Evolutionary conservation across 129 eudicot species (phyloP).

Genomic region (Flaveria brownii): DNA sequence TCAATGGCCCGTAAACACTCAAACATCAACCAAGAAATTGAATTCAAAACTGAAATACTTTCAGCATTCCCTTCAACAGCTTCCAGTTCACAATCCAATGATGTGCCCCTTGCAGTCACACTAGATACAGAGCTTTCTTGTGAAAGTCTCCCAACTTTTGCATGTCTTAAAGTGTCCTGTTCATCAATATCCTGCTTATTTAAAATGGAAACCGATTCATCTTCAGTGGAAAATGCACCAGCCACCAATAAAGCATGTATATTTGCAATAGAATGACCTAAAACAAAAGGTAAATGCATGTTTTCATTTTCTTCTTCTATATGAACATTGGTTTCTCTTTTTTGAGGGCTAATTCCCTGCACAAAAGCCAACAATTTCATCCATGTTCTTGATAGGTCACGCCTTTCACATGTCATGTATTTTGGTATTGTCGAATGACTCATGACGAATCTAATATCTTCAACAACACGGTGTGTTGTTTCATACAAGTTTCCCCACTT

Average conservation of each 20-base stretch:
- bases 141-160: constrained; percentile 92
- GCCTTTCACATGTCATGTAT: constrained; percentile 59
- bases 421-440: constrained; percentile 81
- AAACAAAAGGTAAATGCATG: constrained; percentile 75
- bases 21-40: constrained; percentile 63
- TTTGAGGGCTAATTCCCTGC: constrained; percentile 96
- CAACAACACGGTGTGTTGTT: constrained; percentile 81
- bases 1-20: constrained; percentile 87
- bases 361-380: constrained; percentile 78
- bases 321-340: constrained; percentile 84
- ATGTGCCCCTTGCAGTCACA: constrained; percentile 48
- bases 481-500: constrained; percentile 81
- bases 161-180: constrained; percentile 67
- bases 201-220: constrained; percentile 39
- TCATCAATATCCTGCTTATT: constrained; percentile 60
- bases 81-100: constrained; percentile 41
- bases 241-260: constrained; percentile 76
- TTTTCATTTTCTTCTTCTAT: constrained; percentile 86
- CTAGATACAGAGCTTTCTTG: constrained; percentile 80
- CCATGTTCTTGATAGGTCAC: constrained; percentile 72
- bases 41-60: constrained; percentile 45
- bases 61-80: constrained; percentile 34
- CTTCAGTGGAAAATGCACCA: constrained; percentile 75
- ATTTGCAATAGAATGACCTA: constrained; percentile 75
- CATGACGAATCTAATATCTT: constrained; percentile 89